Evolutionary conservation across 1,284 basidiomycete species (phyloP).

Genomic region (Ceratobasidium theobromae): DNA sequence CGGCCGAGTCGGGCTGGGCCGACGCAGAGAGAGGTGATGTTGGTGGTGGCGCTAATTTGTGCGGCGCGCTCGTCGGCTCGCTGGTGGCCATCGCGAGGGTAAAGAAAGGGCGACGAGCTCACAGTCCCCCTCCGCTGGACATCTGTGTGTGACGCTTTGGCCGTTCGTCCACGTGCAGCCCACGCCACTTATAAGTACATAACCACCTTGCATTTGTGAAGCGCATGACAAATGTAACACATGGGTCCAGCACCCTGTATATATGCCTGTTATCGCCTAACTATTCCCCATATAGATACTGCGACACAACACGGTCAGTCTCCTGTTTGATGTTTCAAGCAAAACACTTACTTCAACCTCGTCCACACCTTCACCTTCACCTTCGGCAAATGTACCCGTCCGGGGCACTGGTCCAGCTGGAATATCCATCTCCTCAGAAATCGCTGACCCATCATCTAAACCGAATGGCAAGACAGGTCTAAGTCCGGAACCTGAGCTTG

Average conservation of each 20-base stretch:
- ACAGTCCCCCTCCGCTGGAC: background rate
- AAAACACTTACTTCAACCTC: conserved; percentile 60
- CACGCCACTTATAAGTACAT: conserved; percentile 2
- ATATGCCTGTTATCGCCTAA: background rate
- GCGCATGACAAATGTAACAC: conserved; percentile 13
- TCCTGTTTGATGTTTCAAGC: background rate
- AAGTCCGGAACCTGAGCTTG: conserved; percentile 75
- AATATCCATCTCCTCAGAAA: conserved; percentile 56
- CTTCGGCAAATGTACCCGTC: conserved; percentile 65
- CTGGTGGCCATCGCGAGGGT: conserved; percentile 18
- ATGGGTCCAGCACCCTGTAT: background rate
- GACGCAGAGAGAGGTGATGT: conserved; percentile 4
- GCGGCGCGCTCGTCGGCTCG: conserved; percentile 2
- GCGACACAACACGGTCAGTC: conserved; percentile 3
- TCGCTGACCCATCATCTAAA: conserved; percentile 68
- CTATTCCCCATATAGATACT: conserved; percentile 49
- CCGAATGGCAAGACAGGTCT: conserved; percentile 81
- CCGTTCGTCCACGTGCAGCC: conserved; percentile 17
- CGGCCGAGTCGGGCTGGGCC: conserved; percentile 1
- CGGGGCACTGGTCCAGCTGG: conserved; percentile 74
- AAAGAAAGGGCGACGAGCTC: background rate
- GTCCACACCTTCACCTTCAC: conserved; percentile 64
- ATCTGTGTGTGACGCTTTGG: conserved; percentile 28
- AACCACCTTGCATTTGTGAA: background rate
- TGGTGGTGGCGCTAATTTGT: conserved; percentile 6